Base-by-base conservation (phyloP, 352 stramenopile genomes). In the Globisporangium radiosum region DNA sequence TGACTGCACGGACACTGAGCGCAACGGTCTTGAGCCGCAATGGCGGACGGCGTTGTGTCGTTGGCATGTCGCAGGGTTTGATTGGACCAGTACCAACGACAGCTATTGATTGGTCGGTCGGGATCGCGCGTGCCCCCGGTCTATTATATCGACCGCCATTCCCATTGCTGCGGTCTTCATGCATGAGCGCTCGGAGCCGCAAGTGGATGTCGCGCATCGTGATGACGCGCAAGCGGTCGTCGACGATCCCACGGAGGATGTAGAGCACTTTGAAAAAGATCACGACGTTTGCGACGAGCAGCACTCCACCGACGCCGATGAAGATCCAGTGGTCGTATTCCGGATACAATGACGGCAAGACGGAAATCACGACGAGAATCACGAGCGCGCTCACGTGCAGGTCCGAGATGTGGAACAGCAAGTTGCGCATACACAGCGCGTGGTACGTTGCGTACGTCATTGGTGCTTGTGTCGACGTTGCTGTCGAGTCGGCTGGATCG, bases 221-320 rank as follows among this genome's bases (percentile, higher is more conserved):
- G 57, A 93, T 82, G 19, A 94, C 69, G 1, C 72, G 78, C 11
- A 94, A 64, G 13, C 85, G 83, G 60, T 94, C 85, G 45, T 92
- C 83, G 7, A 94, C 82, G 52, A 92, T 94, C 13, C 85, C 85
- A 19, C 78, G 77, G 55, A 94, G 48, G 33, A 94, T 94, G 14
- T 69, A 71, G n/a, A 92, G 72, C 45, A 91, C 83, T 59, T 94
- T 94, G 62, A 93, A 76, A 55, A 91, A 90, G 56, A 94, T 92
- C 53, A 92, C 65, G 44, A 93, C 44, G 61, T 92, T 93, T 43
- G 83, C 66, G 5, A 86, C 47, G 7, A 90, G 62, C 11, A 93
- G 53, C 13, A 75, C 43, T 0, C 43, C 68, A 11, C 83, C 85
- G 1, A 91, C 73, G 1, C 74, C 78, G 5, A 92, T 65, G 62